Evolutionary conservation across 148 eudicot genomes (phyloP), one percentile per base, ranked within the genome.

Genomic region (Chenopodium formosanum): DNA sequence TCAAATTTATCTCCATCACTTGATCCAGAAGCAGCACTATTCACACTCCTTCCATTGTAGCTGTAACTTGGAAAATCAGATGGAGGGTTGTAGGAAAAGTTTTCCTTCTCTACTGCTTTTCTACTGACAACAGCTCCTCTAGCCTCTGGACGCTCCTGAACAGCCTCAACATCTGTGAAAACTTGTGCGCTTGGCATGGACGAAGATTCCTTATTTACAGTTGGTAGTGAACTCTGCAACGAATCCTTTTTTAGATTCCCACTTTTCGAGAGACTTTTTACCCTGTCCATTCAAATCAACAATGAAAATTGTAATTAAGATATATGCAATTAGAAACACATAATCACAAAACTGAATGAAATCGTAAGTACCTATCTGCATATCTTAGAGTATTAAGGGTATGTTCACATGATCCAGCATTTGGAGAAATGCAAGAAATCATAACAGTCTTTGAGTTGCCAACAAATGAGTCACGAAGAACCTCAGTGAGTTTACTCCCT

Each of bases 401-500:
- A 65, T 97, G 99, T 84, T 97, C 99, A 72, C 99, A 97, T 46
- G 99, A 97, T 75, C 97, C 95, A 50, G 98, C 93, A 89, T 88
- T 89, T 17, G 99, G 99, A 74, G 99, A 97, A 75, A 97, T 92
- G 87, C 99, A 97, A 70, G 99, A 97, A 78, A 97, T 94, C 99
- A 97, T 97, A 69, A 97, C 99, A 32, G 99, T 97, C 89, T 90
- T 92, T 78, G 99, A 97, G 82, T 97, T 97, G 75, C 99, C 99
- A 82, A 94, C 98, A 82, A 97, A 97, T 78, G 99, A 97, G 89
- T 97, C 99, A 56, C 99, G 98, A 82, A 97, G 99, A 80, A 97
- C 99, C 87, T 97, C 99, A 46, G 99, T 97, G 81, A 97, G 95
- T 89, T 97, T 97, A 89, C 99, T 97, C 78, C 99, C 99, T 83